A percentile compares a stretch with the other conserved stretches of the same genome.
phyloP scores from a whole-genome alignment of 2,329 filamentous ascomycete species.

The Fusarium sp. region DNA sequence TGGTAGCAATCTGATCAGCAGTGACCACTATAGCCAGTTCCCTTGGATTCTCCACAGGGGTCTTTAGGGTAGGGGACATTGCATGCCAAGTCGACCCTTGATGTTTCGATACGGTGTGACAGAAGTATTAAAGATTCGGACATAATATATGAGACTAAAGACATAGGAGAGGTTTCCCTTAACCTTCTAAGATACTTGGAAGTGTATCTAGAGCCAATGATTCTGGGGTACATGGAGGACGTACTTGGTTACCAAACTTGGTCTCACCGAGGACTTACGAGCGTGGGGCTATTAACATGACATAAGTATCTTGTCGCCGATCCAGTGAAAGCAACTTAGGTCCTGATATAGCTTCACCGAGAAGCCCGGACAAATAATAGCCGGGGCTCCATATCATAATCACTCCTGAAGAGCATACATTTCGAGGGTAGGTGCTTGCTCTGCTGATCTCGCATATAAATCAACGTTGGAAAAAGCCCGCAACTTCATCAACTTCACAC shows the following conservation, averaged over 20 bases:
- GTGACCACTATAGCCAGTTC: slow-evolving; percentile 20
- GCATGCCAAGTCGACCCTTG: neutral
- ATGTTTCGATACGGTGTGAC: neutral
- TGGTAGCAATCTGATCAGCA: neutral
- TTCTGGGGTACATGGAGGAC: neutral
- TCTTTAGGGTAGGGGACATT: slow-evolving; percentile 28
- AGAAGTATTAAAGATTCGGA: neutral
- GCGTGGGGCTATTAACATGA: slow-evolving; percentile 10
- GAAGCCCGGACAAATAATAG: neutral
- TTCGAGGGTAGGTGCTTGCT: neutral
- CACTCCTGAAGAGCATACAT: neutral
- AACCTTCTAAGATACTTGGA: neutral
- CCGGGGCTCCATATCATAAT: neutral
- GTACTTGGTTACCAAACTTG: neutral
- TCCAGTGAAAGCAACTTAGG: neutral
- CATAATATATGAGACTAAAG: neutral
- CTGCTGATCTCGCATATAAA: neutral
- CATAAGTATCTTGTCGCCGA: neutral
- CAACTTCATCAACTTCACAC: neutral
- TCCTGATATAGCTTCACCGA: slow-evolving; percentile 18
- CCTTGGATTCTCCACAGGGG: neutral
- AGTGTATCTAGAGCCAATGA: neutral
- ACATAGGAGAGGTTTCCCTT: neutral
- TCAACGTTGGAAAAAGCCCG: slow-evolving; percentile 12
- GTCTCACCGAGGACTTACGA: neutral